phyloP scores from a whole-genome alignment of 208 protist genomes.

The Leishmania braziliensis region DNA sequence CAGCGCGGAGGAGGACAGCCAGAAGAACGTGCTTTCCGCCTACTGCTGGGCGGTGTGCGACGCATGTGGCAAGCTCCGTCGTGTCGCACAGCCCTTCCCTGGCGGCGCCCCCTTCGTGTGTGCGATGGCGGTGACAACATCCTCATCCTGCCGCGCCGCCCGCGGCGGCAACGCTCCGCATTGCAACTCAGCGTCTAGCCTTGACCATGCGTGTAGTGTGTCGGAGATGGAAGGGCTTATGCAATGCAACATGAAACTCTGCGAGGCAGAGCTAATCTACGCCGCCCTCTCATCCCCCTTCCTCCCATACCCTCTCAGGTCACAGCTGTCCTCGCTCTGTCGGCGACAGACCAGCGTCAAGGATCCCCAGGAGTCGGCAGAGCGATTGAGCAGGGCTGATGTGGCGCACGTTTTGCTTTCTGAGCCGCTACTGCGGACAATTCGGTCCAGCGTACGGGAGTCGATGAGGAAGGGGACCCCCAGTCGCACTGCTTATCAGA shows the following conservation, averaged over 20 bases:
- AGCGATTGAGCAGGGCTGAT: constrained; percentile 11
- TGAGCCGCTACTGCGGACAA: constrained; percentile 36
- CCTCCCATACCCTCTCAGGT: constrained; percentile 29
- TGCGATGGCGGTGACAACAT: constrained; percentile 42
- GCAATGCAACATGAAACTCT: constrained; percentile 25
- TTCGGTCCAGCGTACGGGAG: constrained; percentile 24
- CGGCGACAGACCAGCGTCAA: not conserved
- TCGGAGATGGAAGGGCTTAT: constrained; percentile 60
- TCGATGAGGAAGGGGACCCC: not conserved
- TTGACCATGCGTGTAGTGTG: constrained; percentile 44
- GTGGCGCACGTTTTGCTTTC: constrained; percentile 24
- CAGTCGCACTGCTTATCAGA: not conserved
- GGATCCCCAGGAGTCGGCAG: not conserved
- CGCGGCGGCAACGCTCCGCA: not conserved
- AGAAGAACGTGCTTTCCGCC: constrained; percentile 50
- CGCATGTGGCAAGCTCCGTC: constrained; percentile 77
- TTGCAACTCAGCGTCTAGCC: not conserved
- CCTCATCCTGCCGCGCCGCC: constrained; percentile 23
- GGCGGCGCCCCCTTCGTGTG: constrained; percentile 85
- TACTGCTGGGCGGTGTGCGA: constrained; percentile 86
- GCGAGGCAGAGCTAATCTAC: constrained; percentile 31
- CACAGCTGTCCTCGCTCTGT: constrained; percentile 15
- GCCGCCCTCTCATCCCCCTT: constrained; percentile 40
- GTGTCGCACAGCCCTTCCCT: constrained; percentile 82
- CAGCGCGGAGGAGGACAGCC: constrained; percentile 16